Percentiles rank a stretch among this genome's conserved stretches.
Conservation (phyloP, 345 rosid species). For the Eucalyptus grandis region DNA sequence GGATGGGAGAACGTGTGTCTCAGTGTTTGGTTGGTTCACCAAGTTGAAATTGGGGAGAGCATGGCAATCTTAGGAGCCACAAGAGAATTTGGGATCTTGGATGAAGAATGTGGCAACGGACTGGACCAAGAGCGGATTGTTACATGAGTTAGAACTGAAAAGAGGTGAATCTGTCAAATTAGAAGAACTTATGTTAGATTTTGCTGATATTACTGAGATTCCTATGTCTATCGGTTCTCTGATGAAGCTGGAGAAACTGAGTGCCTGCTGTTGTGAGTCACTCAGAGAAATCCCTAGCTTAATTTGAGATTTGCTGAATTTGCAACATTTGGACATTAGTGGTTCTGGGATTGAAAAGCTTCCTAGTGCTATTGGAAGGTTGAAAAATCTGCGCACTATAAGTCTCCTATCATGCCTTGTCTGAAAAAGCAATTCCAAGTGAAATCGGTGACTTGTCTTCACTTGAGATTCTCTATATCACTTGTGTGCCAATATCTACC, state of each 20-base stretch:
- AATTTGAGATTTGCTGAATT: background rate
- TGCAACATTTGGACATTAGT: background rate
- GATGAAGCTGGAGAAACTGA: too few species aligned
- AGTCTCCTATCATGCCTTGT: background rate
- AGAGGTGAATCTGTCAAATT: background rate
- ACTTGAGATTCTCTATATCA: background rate
- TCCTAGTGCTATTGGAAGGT: background rate
- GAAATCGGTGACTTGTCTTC: background rate
- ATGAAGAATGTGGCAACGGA: too few species aligned
- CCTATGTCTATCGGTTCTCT: fast-evolving
- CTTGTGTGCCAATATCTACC: fast-evolving
- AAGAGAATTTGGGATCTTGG: too few species aligned
- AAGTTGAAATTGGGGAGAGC: too few species aligned
- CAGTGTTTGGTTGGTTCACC: too few species aligned
- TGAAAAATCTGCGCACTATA: background rate
- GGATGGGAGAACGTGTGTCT: too few species aligned
- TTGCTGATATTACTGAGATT: background rate
- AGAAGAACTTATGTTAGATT: background rate
- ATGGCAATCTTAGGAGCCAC: too few species aligned
- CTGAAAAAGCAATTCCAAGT: background rate
- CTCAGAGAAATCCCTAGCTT: background rate
- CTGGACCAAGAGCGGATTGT: too few species aligned
- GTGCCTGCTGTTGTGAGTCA: fast-evolving
- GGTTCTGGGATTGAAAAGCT: background rate
- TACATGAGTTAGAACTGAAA: too few species aligned